Conservation (phyloP, 2,329 filamentous ascomycete genomes). For the Dothideomycetidae sp. region DNA sequence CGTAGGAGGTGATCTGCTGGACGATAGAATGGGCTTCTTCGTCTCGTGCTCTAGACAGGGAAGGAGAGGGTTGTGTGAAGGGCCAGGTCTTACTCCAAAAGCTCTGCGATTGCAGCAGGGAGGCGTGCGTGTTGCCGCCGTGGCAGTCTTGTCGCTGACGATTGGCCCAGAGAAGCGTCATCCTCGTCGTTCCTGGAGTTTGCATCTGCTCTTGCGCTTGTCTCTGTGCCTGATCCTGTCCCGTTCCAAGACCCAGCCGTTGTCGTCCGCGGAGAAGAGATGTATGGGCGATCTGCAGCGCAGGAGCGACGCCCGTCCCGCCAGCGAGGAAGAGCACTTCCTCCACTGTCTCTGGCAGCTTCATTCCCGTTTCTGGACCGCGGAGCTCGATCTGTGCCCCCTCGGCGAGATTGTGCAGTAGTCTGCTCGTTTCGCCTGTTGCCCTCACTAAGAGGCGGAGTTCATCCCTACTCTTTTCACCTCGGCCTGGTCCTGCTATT, state of each 20-base stretch:
- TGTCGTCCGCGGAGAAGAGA: conserved; percentile 5
- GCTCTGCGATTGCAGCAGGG: conserved; percentile 1
- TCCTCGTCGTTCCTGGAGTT: conserved; percentile 32
- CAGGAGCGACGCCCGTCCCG: conserved; percentile 83
- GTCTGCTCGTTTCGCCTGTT: too few species aligned
- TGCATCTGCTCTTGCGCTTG: too few species aligned
- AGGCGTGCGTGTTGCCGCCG: conserved; percentile 42
- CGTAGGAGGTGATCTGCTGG: conserved; percentile 37
- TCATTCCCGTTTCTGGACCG: background rate
- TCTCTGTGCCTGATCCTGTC: background rate
- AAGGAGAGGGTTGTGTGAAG: background rate
- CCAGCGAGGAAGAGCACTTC: conserved; percentile 74
- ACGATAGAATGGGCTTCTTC: conserved; percentile 46
- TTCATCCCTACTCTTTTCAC: too few species aligned
- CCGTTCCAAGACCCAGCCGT: background rate
- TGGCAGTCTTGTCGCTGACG: conserved; percentile 50
- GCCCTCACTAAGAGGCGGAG: too few species aligned
- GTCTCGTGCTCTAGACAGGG: background rate
- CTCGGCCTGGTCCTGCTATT: background rate
- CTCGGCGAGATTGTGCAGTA: too few species aligned
- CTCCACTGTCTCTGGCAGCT: conserved; percentile 31
- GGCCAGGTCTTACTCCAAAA: background rate
- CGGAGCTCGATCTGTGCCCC: background rate
- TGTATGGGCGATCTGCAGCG: conserved; percentile 61
- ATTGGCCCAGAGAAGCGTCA: conserved; percentile 76